Evolutionary conservation across 371 early-diverging fungal genomes (phyloP), one percentile per base, ranked within the genome.

Genomic region (Mortierella sp.): DNA sequence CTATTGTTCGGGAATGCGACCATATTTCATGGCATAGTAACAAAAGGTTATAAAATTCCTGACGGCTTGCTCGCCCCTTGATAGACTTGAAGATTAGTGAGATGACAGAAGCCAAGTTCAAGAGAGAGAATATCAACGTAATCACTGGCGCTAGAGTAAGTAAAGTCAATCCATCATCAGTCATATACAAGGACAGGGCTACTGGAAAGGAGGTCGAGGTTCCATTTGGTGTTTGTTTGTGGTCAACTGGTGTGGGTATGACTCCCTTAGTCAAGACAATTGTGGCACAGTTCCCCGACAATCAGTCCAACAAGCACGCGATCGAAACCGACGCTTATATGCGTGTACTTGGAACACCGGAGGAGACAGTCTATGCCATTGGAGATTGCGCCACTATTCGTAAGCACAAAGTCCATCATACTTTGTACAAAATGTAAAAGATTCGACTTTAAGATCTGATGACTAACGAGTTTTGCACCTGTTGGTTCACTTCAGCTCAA

Each of bases 371-470:
- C 2, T 95, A 90, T 83, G 96, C 96, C 0, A 79, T 96, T 20
- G 97, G 97, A 24, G 97, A 97, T 78, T 97, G 97, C 83, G 93
- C 96, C 4, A 90, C 92, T 1, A 89, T 89, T 43, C 76, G 81
- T 81, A 75, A 66, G 80, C 57, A 45, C 45, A 32, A 16, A 14
- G 8, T 18, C 39, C 16, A 43, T 11, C 14, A 16, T 43, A 43
- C 11, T 51, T 51, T 9, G 9, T 18, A n/a, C 45, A 45, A 45
- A 45, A 45, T 3, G 45, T 45, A 45, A 18, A 45, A 16, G 45
- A 51, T 51, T n/a, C 18, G n/a, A n/a, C 18, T n/a, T 51, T n/a
- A 51, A 51, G 45, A 51, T n/a, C 51, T 51, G n/a, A 5, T 2
- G 18, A 51, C n/a, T 51, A 51, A 51, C 5, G 22, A 51, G 5